phyloP scores from a whole-genome alignment of 768 basidiomycete species.

The Boletus bicolor region DNA sequence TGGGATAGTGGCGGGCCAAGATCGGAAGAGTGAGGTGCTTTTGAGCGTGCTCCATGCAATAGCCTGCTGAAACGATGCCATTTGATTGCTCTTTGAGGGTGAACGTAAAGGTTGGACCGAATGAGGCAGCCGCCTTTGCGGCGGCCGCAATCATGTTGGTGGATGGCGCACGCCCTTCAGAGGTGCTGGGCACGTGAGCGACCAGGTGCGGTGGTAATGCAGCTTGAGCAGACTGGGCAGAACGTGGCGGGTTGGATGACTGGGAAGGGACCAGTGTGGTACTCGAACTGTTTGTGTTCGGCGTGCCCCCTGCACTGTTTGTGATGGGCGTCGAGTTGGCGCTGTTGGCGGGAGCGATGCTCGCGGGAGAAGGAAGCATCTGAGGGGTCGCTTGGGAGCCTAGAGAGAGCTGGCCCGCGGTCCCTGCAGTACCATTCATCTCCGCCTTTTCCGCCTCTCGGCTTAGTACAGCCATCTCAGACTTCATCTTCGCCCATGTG shows the following conservation, averaged over 20 bases:
- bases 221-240: slow-evolving; percentile 30
- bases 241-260: slow-evolving; percentile 26
- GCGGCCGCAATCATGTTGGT: slow-evolving; percentile 30
- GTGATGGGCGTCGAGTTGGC: slow-evolving; percentile 76
- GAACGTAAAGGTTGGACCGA: slow-evolving; percentile 27
- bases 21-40: slow-evolving; percentile 60
- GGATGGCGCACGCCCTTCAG: slow-evolving; percentile 30
- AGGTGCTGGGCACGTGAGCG: slow-evolving; percentile 26
- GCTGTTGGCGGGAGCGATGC: slow-evolving; percentile 62
- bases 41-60: slow-evolving; percentile 48
- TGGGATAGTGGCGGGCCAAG: slow-evolving; percentile 69
- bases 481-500: slow-evolving; percentile 33
- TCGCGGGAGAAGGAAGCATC: slow-evolving; percentile 79
- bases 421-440: slow-evolving; percentile 28
- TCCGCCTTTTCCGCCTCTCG: slow-evolving; percentile 37
- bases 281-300: slow-evolving; percentile 37
- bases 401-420: slow-evolving; percentile 26
- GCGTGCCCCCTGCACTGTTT: slow-evolving; percentile 51
- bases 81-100: slow-evolving; percentile 29
- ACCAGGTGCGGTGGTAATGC: slow-evolving; percentile 41
- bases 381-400: slow-evolving; percentile 50
- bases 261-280: slow-evolving; percentile 25
- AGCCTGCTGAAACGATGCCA: slow-evolving; percentile 42
- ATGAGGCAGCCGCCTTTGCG: slow-evolving; percentile 28
- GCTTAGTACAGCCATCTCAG: slow-evolving; percentile 31